Evolutionary conservation across 768 basidiomycete genomes (phyloP), one percentile per base, ranked within the genome.

Genomic region (Dioszegia hungarica): DNA sequence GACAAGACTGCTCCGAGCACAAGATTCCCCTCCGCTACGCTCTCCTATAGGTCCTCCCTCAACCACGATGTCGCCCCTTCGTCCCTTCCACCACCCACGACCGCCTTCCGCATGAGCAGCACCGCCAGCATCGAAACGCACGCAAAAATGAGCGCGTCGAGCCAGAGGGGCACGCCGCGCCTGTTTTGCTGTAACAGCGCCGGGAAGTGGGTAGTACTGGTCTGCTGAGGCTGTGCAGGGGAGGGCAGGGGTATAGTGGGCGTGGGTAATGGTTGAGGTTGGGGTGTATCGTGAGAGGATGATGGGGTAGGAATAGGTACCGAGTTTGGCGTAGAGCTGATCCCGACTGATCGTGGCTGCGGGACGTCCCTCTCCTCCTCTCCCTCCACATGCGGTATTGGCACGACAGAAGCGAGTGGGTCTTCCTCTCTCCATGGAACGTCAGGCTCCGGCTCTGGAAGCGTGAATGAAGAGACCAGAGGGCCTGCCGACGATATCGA

Each of bases 131-230:
- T 52, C 11, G 66, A 50, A 2, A 61, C 11, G 31, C 46, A 53
- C 29, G 57, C 34, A 19, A 55, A 39, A 17, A 71, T 65, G 45
- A 63, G 33, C 3, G 55, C 53, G 52, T 71, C 69, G 19, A 71
- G 46, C 60, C 62, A 67, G 25, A 44, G 44, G 19, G 53, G 60
- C 17, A 40, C 46, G n/a, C 29, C 51, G 39, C 39, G 31, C 43
- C 43, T 34, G 20, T 48, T 37, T 52, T 17, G 24, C 19, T 15
- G 9, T 17, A 29, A 36, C n/a, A 24, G 24, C 3, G 49, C 1
- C 10, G 27, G 11, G 43, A 28, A 29, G 45, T 14, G 17, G 24
- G 28, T 15, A 2, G 45, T 14, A 3, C 28, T 10, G n/a, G n/a
- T 3, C 24, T 11, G 24, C 4, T 25, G 45, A 27, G 25, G 29